These are phyloP conservation scores for Podospora didyma DNA, from an alignment of 495 filamentous ascomycete species.

Conservation along the genomic window DNA sequence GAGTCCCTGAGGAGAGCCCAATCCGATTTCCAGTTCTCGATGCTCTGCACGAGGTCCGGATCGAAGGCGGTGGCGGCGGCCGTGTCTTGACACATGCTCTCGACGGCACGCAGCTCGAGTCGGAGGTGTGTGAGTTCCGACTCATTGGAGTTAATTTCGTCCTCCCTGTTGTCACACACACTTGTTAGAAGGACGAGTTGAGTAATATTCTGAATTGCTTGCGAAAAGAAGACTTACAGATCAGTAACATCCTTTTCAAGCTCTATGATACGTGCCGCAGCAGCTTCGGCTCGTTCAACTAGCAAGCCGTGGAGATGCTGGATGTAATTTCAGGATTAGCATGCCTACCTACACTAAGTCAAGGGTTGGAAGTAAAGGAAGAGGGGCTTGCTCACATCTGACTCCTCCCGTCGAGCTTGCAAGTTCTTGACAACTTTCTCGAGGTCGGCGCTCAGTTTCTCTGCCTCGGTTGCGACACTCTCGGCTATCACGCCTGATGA, in stretches of 20 bases:
- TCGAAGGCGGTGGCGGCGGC: conserved; percentile 28
- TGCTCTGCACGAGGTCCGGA: conserved; percentile 39
- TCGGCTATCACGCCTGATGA: conserved; percentile 23
- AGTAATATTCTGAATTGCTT: no score
- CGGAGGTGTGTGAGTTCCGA: conserved; percentile 48
- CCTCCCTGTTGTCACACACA: conserved; percentile 20
- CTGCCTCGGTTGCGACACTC: conserved; percentile 36
- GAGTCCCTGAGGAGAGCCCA: conserved; percentile 31
- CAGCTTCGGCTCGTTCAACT: conserved; percentile 46
- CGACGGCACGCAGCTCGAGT: conserved; percentile 50
- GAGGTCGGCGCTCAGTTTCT: conserved; percentile 37
- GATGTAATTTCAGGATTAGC: no score
- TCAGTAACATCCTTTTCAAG: conserved; percentile 45
- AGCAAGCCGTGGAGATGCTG: conserved; percentile 54
- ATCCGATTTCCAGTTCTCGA: conserved; percentile 43
- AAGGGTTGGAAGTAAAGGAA: no score
- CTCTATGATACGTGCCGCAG: conserved; percentile 47
- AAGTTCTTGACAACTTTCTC: conserved; percentile 33
- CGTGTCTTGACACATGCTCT: conserved; percentile 44
- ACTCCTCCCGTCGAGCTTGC: conserved; percentile 44
- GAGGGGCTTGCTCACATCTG: conserved; percentile 39
- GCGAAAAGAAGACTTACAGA: conserved; percentile 37
- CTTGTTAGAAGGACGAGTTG: not conserved
- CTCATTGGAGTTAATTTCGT: conserved; percentile 24
- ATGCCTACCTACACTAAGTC: no score